Evolutionary conservation across 306 rosid genomes (phyloP).

Genomic region (Vigna angularis): DNA sequence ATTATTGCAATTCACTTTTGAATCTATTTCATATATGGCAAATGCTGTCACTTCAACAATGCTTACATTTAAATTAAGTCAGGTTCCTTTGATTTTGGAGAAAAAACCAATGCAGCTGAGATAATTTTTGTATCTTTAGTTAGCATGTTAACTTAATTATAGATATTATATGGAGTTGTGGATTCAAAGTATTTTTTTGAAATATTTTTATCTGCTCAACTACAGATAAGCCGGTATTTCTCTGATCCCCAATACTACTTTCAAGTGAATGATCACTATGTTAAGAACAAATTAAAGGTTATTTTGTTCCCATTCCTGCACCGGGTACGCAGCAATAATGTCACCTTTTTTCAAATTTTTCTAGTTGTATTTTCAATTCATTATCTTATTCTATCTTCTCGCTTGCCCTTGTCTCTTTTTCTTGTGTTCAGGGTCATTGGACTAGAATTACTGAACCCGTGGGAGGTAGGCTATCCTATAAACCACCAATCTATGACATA

Average conservation of each 20-base stretch:
- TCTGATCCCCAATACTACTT: slow-evolving; percentile 98
- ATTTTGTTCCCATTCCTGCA: slow-evolving; percentile 91
- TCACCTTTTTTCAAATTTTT: slow-evolving; percentile 10
- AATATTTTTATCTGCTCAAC: slow-evolving; percentile 32
- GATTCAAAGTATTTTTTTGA: slow-evolving; percentile 28
- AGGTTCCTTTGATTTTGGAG: background rate
- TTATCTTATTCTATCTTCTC: slow-evolving; percentile 33
- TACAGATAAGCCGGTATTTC: slow-evolving; percentile 88
- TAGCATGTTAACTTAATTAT: slow-evolving; percentile 3
- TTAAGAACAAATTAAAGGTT: slow-evolving; percentile 96
- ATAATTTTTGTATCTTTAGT: slow-evolving; percentile 12
- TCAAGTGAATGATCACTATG: slow-evolving; percentile 96
- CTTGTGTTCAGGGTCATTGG: slow-evolving; percentile 86
- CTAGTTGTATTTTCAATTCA: slow-evolving; percentile 4
- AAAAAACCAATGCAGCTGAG: slow-evolving; percentile 1
- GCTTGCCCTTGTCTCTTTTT: slow-evolving; percentile 21
- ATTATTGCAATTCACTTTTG: background rate
- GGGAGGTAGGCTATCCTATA: slow-evolving; percentile 95
- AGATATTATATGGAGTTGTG: slow-evolving; percentile 22
- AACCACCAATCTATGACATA: slow-evolving; percentile 94
- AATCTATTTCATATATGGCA: slow-evolving; percentile 28
- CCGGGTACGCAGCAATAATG: slow-evolving; percentile 65
- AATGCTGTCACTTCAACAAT: slow-evolving; percentile 1
- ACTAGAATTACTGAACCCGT: slow-evolving; percentile 96
- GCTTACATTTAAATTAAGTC: slow-evolving; percentile 2